A percentile compares a stretch with the other conserved stretches of the same genome.
Evolutionary conservation across 306 rosid species (phyloP).

Genomic region (Corylus avellana): DNA sequence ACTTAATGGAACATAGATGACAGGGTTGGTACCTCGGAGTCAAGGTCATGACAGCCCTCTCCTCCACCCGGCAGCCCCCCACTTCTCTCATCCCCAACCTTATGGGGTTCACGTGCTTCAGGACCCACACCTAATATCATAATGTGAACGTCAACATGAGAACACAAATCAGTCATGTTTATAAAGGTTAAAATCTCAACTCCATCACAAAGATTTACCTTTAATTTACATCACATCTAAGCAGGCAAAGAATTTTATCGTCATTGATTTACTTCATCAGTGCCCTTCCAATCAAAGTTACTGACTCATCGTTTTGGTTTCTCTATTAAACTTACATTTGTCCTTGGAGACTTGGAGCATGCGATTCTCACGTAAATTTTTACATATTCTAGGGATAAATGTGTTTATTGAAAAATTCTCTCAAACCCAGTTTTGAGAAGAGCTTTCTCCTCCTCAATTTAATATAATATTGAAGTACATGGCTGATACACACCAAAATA

Average conservation of each 20-base stretch:
- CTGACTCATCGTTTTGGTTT: not conserved
- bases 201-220: not conserved
- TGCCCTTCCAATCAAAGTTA: not conserved
- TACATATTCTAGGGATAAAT: too few species aligned
- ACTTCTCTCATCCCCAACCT: too few species aligned
- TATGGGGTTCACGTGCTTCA: constrained; percentile 30
- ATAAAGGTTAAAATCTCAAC: not conserved
- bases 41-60: constrained; percentile 1
- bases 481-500: too few species aligned
- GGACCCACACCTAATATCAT: constrained; percentile 31
- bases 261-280: not conserved
- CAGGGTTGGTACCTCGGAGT: constrained; percentile 12
- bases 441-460: too few species aligned
- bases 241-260: not conserved
- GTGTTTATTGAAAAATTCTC: too few species aligned
- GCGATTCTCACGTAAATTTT: too few species aligned
- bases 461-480: too few species aligned
- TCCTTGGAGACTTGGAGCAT: too few species aligned
- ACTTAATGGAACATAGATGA: constrained; percentile 1
- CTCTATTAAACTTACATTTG: too few species aligned
- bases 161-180: not conserved
- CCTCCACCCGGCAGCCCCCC: too few species aligned
- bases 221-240: not conserved
- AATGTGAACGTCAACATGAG: constrained; percentile 4
- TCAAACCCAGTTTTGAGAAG: too few species aligned